A percentile compares a stretch with the other conserved stretches of the same genome.
These are phyloP conservation scores for Ganoderma leucocontextum DNA, from an alignment of 1,284 basidiomycete species.

Conservation along the genomic window DNA sequence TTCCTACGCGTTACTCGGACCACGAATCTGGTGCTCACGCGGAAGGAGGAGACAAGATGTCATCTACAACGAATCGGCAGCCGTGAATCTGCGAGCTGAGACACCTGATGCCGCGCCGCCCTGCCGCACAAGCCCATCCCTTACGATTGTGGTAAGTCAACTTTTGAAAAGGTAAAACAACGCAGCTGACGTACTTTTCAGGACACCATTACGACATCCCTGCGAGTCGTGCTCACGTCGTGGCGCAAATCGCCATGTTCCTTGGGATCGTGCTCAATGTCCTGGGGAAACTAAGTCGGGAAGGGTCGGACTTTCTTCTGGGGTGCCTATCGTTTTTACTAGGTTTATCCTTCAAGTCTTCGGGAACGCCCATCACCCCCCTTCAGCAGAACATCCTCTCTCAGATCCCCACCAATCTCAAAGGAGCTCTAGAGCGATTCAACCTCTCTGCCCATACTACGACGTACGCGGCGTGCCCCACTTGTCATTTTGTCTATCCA, in stretches of 20 bases:
- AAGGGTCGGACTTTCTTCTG: constrained; percentile 14
- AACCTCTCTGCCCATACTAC: constrained; percentile 8
- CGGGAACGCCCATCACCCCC: not conserved
- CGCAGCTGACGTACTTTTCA: not conserved
- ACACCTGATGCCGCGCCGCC: not conserved
- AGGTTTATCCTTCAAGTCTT: constrained; percentile 4
- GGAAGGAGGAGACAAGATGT: not conserved
- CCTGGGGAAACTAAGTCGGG: constrained; percentile 7
- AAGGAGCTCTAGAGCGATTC: constrained; percentile 10
- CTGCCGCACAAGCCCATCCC: not conserved
- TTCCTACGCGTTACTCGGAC: not conserved
- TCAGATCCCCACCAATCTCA: constrained; percentile 9
- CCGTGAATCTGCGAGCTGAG: constrained; percentile 1
- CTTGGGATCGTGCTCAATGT: constrained; percentile 15
- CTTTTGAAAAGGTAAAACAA: not conserved
- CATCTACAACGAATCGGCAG: not conserved
- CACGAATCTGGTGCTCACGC: not conserved
- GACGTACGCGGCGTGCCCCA: constrained; percentile 11
- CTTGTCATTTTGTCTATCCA: constrained; percentile 9
- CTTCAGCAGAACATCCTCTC: constrained; percentile 5
- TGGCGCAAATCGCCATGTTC: constrained; percentile 15
- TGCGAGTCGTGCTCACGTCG: not conserved
- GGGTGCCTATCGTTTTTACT: constrained; percentile 4
- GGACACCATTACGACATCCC: constrained; percentile 9
- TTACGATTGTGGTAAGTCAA: constrained; percentile 4